Evolutionary conservation across 345 rosid species (phyloP).

Genomic region (Syzygium aqueum): DNA sequence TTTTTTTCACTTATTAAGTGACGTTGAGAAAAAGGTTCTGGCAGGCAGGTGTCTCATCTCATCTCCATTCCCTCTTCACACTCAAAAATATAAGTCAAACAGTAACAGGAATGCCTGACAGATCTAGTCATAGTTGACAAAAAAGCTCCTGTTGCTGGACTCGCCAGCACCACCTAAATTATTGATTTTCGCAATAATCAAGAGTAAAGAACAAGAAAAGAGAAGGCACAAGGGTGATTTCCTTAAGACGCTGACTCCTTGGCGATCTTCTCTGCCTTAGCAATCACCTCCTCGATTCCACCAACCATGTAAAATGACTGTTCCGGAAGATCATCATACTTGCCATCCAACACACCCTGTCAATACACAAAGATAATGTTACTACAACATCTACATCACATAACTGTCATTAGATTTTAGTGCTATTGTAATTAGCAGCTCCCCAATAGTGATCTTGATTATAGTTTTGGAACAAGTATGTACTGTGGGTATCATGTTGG

Average conservation of each 20-base stretch:
- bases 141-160: conserved; percentile 16
- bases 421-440: not conserved
- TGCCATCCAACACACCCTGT: conserved; percentile 84
- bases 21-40: conserved; percentile 5
- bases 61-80: conserved; percentile 15
- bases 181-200: conserved; percentile 16
- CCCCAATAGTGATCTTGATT: not conserved
- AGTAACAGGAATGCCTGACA: conserved; percentile 6
- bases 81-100: conserved; percentile 6
- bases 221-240: not conserved
- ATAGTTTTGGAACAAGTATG: not conserved
- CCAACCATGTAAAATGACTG: conserved; percentile 89
- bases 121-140: conserved; percentile 16
- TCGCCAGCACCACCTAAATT: conserved; percentile 20
- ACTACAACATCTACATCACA: not conserved
- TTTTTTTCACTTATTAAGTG: not conserved
- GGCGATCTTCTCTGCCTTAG: conserved; percentile 80
- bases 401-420: not conserved
- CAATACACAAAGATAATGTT: not conserved
- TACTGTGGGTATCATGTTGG: not conserved
- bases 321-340: conserved; percentile 71
- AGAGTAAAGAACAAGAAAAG: conserved; percentile 2
- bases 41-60: conserved; percentile 1
- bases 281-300: conserved; percentile 76
- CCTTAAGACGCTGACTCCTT: conserved; percentile 47